Conservation (phyloP, 2,329 filamentous ascomycete genomes). For the Exophiala lecanii-corni region DNA sequence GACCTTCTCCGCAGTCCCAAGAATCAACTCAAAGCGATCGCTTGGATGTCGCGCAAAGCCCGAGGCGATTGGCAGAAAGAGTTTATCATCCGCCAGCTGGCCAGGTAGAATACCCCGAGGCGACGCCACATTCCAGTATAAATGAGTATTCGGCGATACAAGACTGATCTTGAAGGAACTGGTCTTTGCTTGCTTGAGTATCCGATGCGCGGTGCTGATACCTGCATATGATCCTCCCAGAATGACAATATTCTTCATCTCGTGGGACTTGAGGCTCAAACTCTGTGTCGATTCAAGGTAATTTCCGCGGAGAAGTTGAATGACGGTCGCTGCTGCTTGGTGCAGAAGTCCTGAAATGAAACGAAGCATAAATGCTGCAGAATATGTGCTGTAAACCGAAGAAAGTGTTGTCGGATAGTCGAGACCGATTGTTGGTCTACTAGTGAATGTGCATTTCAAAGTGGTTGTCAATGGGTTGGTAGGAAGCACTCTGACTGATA, state of each 20-base stretch:
- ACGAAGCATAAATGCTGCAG: no score
- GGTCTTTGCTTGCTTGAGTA: constrained; percentile 8
- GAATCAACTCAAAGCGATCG: constrained; percentile 12
- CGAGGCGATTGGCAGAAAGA: constrained; percentile 8
- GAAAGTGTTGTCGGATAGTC: no score
- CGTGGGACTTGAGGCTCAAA: no score
- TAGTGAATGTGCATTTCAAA: no score
- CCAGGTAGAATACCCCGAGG: constrained; percentile 5
- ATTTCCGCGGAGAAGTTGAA: no score
- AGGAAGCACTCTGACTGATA: no score
- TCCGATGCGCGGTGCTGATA: constrained; percentile 6
- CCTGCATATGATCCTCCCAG: constrained; percentile 8
- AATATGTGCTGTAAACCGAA: no score
- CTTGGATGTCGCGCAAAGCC: constrained; percentile 8
- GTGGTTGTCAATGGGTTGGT: no score
- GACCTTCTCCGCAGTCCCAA: background rate
- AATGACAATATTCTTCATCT: constrained; percentile 11
- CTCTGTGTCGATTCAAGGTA: no score
- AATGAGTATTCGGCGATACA: constrained; percentile 5
- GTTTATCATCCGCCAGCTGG: constrained; percentile 6
- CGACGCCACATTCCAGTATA: constrained; percentile 14
- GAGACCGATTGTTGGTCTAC: no score
- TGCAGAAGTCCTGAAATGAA: no score
- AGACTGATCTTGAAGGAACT: constrained; percentile 5
- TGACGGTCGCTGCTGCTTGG: no score